These are phyloP conservation scores for Magnaporthales sp. DNA, from an alignment of 2,329 filamentous ascomycete genomes.

Conservation along the genomic window DNA sequence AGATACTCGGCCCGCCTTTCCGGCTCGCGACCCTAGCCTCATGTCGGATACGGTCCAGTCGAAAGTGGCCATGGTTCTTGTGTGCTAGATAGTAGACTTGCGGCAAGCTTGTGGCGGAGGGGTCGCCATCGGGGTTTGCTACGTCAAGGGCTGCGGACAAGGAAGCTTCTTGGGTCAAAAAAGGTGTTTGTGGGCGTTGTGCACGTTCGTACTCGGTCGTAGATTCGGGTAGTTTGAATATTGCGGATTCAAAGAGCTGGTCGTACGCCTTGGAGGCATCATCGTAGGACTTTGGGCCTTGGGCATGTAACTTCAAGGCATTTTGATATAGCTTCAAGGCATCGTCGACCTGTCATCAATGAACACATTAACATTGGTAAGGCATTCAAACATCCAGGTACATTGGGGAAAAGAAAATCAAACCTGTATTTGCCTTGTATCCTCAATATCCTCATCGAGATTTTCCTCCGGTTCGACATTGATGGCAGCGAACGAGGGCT, in stretches of 20 bases:
- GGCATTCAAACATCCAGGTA: too few species aligned
- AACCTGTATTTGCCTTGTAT: conserved; percentile 74
- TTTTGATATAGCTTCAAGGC: conserved; percentile 89
- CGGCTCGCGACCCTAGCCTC: conserved; percentile 17
- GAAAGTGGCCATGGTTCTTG: conserved; percentile 92
- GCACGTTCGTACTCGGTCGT: conserved; percentile 74
- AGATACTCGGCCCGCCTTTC: not conserved
- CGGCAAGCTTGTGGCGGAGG: conserved; percentile 69
- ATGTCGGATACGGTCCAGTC: conserved; percentile 64
- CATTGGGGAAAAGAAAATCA: too few species aligned
- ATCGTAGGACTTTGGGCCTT: conserved; percentile 67
- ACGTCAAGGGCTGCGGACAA: conserved; percentile 44
- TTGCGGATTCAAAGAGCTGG: conserved; percentile 80
- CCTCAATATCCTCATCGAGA: conserved; percentile 83
- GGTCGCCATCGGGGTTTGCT: conserved; percentile 57
- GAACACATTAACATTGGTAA: too few species aligned
- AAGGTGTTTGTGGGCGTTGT: conserved; percentile 43
- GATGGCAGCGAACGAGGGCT: conserved; percentile 72
- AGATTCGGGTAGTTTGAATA: conserved; percentile 87
- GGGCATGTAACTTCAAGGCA: conserved; percentile 83
- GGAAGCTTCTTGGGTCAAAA: conserved; percentile 35
- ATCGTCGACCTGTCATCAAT: conserved; percentile 95
- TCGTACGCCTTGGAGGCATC: conserved; percentile 77
- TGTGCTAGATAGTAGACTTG: conserved; percentile 89
- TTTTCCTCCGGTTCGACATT: conserved; percentile 93